Conservation (phyloP, 2,329 filamentous ascomycete species). For the Knufia fluminis region DNA sequence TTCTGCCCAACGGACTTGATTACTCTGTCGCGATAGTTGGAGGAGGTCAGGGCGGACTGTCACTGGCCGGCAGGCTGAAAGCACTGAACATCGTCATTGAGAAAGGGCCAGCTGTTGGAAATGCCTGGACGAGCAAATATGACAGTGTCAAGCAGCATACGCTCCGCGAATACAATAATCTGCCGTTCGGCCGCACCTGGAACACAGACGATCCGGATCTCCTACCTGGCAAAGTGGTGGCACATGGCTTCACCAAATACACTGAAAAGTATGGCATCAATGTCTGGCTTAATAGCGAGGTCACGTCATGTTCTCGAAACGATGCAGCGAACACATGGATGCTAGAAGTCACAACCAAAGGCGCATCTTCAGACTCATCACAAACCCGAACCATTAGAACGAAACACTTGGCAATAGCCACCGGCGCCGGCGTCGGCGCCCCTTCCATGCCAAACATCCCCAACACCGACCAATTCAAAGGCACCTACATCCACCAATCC, state of each 20-base stretch:
- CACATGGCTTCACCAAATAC: constrained; percentile 16
- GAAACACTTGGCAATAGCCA: constrained; percentile 29
- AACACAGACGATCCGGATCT: constrained; percentile 18
- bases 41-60: constrained; percentile 38
- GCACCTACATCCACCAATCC: constrained; percentile 29
- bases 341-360: constrained; percentile 18
- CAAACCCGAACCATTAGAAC: constrained; percentile 17
- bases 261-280: constrained; percentile 22
- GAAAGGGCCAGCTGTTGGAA: constrained; percentile 33
- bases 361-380: background rate
- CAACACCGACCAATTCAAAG: constrained; percentile 29
- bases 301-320: constrained; percentile 33
- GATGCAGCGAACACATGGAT: constrained; percentile 31
- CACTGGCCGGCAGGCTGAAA: constrained; percentile 35
- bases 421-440: constrained; percentile 27
- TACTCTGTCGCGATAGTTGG: constrained; percentile 30
- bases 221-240: constrained; percentile 22
- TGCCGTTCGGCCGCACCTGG: constrained; percentile 25
- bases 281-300: constrained; percentile 30
- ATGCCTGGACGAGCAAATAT: constrained; percentile 40
- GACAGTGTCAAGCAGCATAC: constrained; percentile 31
- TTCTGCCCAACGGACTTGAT: constrained; percentile 20
- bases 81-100: constrained; percentile 40
- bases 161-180: constrained; percentile 18
- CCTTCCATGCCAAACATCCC: constrained; percentile 23